Conservation (phyloP, 257 asterid genomes). For the Fraxinus excelsior region DNA sequence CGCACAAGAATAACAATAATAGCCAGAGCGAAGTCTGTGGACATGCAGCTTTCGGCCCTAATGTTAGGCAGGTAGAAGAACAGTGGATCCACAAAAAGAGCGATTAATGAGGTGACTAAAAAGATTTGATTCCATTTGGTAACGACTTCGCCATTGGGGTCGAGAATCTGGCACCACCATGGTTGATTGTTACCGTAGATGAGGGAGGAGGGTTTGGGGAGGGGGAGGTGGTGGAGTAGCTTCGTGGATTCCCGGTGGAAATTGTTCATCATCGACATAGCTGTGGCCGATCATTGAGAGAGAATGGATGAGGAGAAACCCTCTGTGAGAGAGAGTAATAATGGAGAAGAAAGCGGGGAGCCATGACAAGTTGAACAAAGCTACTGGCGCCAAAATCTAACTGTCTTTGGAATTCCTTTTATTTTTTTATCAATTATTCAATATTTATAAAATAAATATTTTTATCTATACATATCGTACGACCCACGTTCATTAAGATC, state of each 20-base stretch:
- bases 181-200: constrained; percentile 44
- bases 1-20: constrained; percentile 49
- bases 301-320: background rate
- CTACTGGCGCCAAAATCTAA: background rate
- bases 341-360: constrained; percentile 38
- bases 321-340: background rate
- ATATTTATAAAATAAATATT: too few relatives aligned
- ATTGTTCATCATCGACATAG: constrained; percentile 35
- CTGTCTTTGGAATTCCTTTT: background rate
- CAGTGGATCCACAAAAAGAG: constrained; percentile 81
- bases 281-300: constrained; percentile 5
- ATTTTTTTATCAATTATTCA: background rate
- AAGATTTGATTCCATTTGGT: constrained; percentile 75
- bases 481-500: too few relatives aligned
- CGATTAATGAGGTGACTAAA: constrained; percentile 53
- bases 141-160: constrained; percentile 65
- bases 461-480: too few relatives aligned
- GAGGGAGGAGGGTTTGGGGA: constrained; percentile 43
- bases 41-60: constrained; percentile 46
- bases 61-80: constrained; percentile 63
- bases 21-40: constrained; percentile 46
- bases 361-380: constrained; percentile 20
- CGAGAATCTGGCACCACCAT: constrained; percentile 74
- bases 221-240: constrained; percentile 38
- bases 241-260: constrained; percentile 27